phyloP scores from a whole-genome alignment of 2,329 filamentous ascomycete genomes.

The Penicillium sp. region DNA sequence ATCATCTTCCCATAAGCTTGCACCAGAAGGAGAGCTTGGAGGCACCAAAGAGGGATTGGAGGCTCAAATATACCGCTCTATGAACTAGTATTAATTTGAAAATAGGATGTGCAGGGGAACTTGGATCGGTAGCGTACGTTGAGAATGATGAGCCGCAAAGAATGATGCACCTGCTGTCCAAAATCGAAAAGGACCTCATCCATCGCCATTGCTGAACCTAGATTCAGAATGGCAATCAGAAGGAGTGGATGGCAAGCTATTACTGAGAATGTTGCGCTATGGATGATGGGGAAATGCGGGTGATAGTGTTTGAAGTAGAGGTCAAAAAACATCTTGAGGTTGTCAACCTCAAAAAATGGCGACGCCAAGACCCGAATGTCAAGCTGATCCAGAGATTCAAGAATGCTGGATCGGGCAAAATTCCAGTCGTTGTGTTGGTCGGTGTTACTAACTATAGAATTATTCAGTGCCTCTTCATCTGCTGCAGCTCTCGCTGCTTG shows the following conservation, averaged over 20 bases:
- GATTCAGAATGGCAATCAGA: conserved; percentile 32
- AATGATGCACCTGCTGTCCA: conserved; percentile 30
- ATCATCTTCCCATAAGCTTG: conserved; percentile 31
- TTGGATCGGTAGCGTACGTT: conserved; percentile 9
- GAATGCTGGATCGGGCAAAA: conserved; percentile 22
- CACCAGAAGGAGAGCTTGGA: conserved; percentile 33
- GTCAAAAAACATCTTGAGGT: conserved; percentile 28
- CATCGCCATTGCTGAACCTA: conserved; percentile 30
- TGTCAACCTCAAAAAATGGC: conserved; percentile 31
- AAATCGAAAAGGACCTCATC: conserved; percentile 27
- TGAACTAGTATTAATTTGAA: not conserved
- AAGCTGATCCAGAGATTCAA: conserved; percentile 24
- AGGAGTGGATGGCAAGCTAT: conserved; percentile 27
- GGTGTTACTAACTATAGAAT: conserved; percentile 11
- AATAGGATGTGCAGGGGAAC: not conserved
- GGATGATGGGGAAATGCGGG: conserved; percentile 35
- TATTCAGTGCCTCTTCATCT: not conserved
- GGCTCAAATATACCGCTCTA: conserved; percentile 30
- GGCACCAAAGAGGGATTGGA: conserved; percentile 34
- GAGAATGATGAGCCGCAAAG: conserved; percentile 31
- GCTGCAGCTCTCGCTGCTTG: not conserved
- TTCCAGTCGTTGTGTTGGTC: conserved; percentile 20
- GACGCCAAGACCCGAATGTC: conserved; percentile 23
- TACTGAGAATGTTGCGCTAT: conserved; percentile 27
- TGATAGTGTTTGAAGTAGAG: conserved; percentile 35